Conservation (phyloP, 805 yeast species). For the Phaffomyces antillensis region DNA sequence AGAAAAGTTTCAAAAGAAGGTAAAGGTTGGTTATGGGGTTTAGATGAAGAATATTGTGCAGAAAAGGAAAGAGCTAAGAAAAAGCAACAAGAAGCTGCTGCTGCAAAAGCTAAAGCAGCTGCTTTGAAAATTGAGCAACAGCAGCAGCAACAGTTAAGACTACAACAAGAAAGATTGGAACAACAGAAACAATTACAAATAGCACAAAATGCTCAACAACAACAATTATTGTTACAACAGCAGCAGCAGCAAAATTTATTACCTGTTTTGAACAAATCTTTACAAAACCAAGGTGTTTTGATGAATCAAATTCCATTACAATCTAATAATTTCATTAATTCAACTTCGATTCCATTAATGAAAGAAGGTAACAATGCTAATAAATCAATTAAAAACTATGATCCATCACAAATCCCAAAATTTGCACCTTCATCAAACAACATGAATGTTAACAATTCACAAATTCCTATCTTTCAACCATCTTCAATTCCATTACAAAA, state of each 20-base stretch:
- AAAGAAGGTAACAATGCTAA: not conserved
- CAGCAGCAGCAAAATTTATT: not conserved
- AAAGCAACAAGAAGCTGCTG: conserved; percentile 58
- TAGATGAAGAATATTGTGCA: conserved; percentile 77
- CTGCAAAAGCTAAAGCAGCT: conserved; percentile 51
- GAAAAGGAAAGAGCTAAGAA: conserved; percentile 74
- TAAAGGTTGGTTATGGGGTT: conserved; percentile 93
- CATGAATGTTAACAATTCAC: not conserved
- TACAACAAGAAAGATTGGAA: conserved; percentile 20
- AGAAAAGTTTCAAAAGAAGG: conserved; percentile 76
- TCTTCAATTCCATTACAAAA: not conserved
- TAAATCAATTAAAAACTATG: not conserved
- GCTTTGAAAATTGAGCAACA: conserved; percentile 46
- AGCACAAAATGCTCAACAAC: conserved; percentile 16
- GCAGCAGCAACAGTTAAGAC: conserved; percentile 30
- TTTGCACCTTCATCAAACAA: conserved; percentile 1
- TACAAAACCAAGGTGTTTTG: conserved; percentile 1
- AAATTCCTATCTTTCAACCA: conserved; percentile 6
- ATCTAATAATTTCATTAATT: not conserved
- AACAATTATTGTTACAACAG: not conserved
- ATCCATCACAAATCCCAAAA: conserved; percentile 8
- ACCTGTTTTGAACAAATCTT: conserved; percentile 1
- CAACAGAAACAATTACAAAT: conserved; percentile 21
- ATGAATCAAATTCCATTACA: conserved; percentile 2
- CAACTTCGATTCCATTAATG: not conserved